Base-by-base conservation (phyloP, 805 yeast genomes). In the Priceomyces melissophilus region DNA sequence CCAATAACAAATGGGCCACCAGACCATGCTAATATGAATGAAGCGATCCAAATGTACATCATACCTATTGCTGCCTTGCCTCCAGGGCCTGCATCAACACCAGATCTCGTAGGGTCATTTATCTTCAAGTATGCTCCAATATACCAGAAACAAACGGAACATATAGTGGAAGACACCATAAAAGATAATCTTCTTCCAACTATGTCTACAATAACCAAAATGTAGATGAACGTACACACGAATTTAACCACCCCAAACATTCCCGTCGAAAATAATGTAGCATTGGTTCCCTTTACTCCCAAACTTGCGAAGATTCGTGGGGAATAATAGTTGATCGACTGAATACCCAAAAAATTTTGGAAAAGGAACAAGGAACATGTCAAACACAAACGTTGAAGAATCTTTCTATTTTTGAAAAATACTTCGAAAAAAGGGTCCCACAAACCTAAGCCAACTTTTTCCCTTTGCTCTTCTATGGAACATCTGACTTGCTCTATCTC, bases 1-100 rank as follows among this genome's bases (percentile, higher is more conserved):
- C 71, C 71, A 30, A 65, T 63, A 15, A 67, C 69, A 48, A 61
- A 67, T 5, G 71, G 72, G 14, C 69, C 69, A 1, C 67, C 69
- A 5, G 67, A 60, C 71, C 71, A 66, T 4, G 69, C 69, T 30
- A 58, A 52, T 15, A 66, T 66, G 38, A 66, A 67, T 3, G 68
- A 60, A 4, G 69, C 71, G 23, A 66, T 63, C 71, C 71, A 67
- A 30, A 67, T 50, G 47, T 66, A 67, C 69, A 67, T 65, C 59
- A 64, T 52, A n/a, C 52, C 68, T 41, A 65, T 61, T 13, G 70
- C 70, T 8, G 66, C 67, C 17, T 55, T 61, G 29, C 67, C 71
- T 2, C 67, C 71, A 17, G 67, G 69, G 13, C 69, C 69, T 8
- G 67, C 63, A 30, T 29, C 33, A 16, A 43, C 50, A 4, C 66